These are phyloP conservation scores for Alternaria novae-zelandiae DNA, from an alignment of 2,329 filamentous ascomycete species.

Conservation along the genomic window DNA sequence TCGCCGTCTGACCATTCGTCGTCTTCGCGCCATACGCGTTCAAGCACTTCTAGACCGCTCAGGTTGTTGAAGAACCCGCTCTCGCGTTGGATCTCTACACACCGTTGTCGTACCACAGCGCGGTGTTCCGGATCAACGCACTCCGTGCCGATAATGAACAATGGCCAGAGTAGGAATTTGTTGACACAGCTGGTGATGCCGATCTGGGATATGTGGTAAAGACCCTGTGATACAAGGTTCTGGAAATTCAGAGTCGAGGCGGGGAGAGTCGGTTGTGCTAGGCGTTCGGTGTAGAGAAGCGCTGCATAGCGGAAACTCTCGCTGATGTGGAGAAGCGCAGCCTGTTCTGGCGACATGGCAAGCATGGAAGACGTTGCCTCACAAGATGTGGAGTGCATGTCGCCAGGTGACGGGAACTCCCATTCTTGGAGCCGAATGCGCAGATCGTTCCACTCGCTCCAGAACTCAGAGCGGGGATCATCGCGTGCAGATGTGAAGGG, in stretches of 20 bases:
- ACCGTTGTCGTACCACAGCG: conserved; percentile 77
- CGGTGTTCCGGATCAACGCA: conserved; percentile 83
- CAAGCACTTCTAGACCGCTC: conserved; percentile 81
- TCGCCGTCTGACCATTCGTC: conserved; percentile 40
- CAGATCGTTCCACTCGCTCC: conserved; percentile 84
- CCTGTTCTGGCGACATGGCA: conserved; percentile 60
- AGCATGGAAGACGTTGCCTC: conserved; percentile 32
- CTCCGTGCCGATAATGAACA: conserved; percentile 89
- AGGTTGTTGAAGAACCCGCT: conserved; percentile 95
- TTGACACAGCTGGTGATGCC: conserved; percentile 74
- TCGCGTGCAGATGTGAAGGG: conserved; percentile 56
- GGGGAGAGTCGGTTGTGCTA: conserved; percentile 77
- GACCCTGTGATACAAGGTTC: conserved; percentile 78
- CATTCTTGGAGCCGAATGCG: conserved; percentile 78
- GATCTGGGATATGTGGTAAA: conserved; percentile 83
- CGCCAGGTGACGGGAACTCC: conserved; percentile 65
- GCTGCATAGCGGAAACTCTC: conserved; percentile 91
- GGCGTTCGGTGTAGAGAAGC: conserved; percentile 85
- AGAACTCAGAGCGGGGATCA: conserved; percentile 69
- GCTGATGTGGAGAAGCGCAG: conserved; percentile 81
- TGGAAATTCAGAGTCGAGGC: conserved; percentile 81
- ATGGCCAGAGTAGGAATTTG: conserved; percentile 91
- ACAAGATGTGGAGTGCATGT: conserved; percentile 31
- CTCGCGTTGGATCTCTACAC: conserved; percentile 83
- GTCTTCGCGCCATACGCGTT: conserved; percentile 78